Base-by-base conservation (phyloP, 306 rosid species). In the Ceratonia siliqua region DNA sequence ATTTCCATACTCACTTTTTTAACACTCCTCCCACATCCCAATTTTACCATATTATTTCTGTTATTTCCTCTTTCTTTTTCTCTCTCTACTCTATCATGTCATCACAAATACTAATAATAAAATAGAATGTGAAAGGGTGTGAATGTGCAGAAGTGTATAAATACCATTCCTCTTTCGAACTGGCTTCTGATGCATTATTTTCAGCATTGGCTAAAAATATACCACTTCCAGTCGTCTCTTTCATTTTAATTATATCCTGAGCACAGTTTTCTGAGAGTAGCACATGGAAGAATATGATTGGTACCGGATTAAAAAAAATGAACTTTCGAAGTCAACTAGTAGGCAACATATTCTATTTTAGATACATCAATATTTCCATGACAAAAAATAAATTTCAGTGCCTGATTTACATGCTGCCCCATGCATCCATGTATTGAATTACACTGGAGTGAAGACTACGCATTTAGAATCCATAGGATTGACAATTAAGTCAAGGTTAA, bases 201-300 rank as follows among this genome's bases (percentile, higher is more conserved):
- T 79, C 85, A 17, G 62, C 91, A 8, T 85, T 68, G 9, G 76
- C 89, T 7, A 81, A 63, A 80, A 91, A 94, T 73, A 94, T 91
- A 24, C 94, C 90, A 80, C 88, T 88, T 59, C 97, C 97, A 15
- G 85, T 80, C 57, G 91, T 90, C 90, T 91, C 98, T 81, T 91
- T 94, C 81, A 91, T 53, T 78, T 94, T n/a, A n/a, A n/a, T n/a
- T 94, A 77, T 91, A 86, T 38, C 91, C 98, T 0, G 98, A 94
- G 61, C 97, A 91, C 10, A 92, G 91, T 76, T 94, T 94, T 82
- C 98, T 94, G 89, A 78, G 71, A 65, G 70, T 8, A 72, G 33
- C 42, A 50, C 13, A 79, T 46, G 8, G 17, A 22, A 76, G 6
- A n/a, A n/a, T n/a, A n/a, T n/a, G n/a, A n/a, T n/a, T n/a, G n/a